Evolutionary conservation across 441 rosid species (phyloP).

Genomic region (Pelargonium fulgidum): DNA sequence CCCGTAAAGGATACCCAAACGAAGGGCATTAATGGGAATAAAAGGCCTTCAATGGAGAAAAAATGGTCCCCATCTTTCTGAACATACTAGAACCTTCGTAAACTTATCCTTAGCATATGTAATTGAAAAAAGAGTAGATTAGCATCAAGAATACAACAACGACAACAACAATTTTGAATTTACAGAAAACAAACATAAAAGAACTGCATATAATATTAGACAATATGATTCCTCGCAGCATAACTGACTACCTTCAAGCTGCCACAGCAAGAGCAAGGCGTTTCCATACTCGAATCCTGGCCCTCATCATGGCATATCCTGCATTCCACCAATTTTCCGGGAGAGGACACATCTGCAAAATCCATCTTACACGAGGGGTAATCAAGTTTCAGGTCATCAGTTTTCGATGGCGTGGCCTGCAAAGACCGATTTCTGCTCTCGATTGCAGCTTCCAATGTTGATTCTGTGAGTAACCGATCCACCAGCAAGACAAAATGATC

Average conservation of each 20-base stretch:
- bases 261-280: slow-evolving; percentile 87
- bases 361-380: slow-evolving; percentile 31
- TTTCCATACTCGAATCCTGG: slow-evolving; percentile 77
- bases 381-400: slow-evolving; percentile 31
- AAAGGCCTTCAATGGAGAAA: too few relatives aligned
- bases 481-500: slow-evolving; percentile 90
- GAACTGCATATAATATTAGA: not conserved
- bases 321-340: slow-evolving; percentile 60
- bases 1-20: too few relatives aligned
- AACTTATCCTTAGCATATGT: too few relatives aligned
- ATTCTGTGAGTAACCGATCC: slow-evolving; percentile 82
- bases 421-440: slow-evolving; percentile 56
- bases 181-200: not conserved
- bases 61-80: too few relatives aligned
- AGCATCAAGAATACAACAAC: not conserved
- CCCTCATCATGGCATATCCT: slow-evolving; percentile 95
- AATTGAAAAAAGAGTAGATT: too few relatives aligned
- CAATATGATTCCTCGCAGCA: not conserved
- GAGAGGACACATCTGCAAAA: slow-evolving; percentile 35
- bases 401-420: slow-evolving; percentile 34
- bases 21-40: too few relatives aligned
- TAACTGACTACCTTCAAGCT: slow-evolving; percentile 62
- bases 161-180: too few relatives aligned
- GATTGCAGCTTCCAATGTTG: slow-evolving; percentile 79
- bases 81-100: too few relatives aligned